phyloP scores from a whole-genome alignment of 1,139 yeast species.

The Magnusiomyces suaveolens region DNA sequence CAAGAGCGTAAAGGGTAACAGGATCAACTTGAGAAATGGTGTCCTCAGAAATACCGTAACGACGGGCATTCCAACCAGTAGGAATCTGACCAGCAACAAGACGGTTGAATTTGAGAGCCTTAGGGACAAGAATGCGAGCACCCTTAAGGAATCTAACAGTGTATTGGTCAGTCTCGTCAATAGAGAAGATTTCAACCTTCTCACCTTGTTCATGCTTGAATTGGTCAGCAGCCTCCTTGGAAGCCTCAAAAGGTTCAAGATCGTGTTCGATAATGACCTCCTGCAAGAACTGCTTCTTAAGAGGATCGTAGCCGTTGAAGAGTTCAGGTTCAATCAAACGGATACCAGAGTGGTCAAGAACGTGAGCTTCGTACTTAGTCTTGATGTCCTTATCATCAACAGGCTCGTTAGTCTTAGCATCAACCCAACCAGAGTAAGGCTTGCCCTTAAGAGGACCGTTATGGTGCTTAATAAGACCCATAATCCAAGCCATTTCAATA shows the following conservation, averaged over 20 bases:
- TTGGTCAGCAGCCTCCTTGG: conserved; percentile 91
- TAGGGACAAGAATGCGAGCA: conserved; percentile 82
- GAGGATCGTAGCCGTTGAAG: conserved; percentile 88
- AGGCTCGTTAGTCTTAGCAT: conserved; percentile 83
- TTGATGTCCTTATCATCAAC: conserved; percentile 92
- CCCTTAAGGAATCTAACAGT: conserved; percentile 87
- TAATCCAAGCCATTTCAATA: conserved; percentile 98
- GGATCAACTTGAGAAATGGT: conserved; percentile 92
- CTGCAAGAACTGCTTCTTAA: conserved; percentile 84
- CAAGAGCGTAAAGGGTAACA: conserved; percentile 83
- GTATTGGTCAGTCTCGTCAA: conserved; percentile 84
- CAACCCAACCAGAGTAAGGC: conserved; percentile 93
- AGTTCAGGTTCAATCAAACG: conserved; percentile 94
- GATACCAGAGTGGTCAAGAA: conserved; percentile 89
- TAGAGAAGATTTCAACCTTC: conserved; percentile 82
- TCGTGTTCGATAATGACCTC: conserved; percentile 95
- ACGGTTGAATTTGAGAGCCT: conserved; percentile 91
- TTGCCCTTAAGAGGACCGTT: conserved; percentile 86
- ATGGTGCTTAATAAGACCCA: conserved; percentile 93
- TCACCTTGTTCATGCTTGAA: conserved; percentile 92
- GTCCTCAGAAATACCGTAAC: conserved; percentile 92
- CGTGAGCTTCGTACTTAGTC: conserved; percentile 77
- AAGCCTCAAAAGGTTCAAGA: conserved; percentile 88
- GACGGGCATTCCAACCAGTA: conserved; percentile 94
- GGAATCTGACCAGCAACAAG: conserved; percentile 98